Base-by-base conservation (phyloP, 345 rosid genomes). In the Angophora floribunda region DNA sequence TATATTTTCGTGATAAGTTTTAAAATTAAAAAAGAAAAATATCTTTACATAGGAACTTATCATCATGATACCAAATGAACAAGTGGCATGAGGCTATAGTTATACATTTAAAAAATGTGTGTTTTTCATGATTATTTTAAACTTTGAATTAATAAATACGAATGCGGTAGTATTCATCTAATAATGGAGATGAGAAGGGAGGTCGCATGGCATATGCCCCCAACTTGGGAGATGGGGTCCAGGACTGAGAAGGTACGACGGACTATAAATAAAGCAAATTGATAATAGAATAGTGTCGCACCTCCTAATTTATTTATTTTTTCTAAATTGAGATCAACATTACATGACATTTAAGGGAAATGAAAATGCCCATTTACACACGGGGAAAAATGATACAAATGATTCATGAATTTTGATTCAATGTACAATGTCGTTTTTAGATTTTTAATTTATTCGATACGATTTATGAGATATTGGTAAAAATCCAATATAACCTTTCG, bases 361-460 rank as follows among this genome's bases (percentile, higher is more conserved):
- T 26, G 32, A 61, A 28, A 61, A 26, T 61, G 15, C 7, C 26
- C 26, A 2, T 26, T 61, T n/a, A 61, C 30, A 61, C 24, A 26
- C 26, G 15, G 30, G 28, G 12, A 26, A 59, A 26, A 59, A 61
- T 59, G 15, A 26, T 26, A 28, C 4, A 26, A 5, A 61, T 61
- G 0, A 61, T 61, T 3, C 1, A 0, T 61, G 11, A 61, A 61
- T 3, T 61, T 26, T 61, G 0, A 26, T 26, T 12, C 4, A 36
- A 36, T 36, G 41, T 36, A 36, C 41, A 36, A 36, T 36, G 41
- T 36, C 4, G 41, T 36, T 36, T 36, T 36, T 36, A 36, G 41
- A 36, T 36, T 36, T 36, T 36, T 36, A 36, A 36, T 36, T 36
- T 36, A 4, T 36, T 36, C 41, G 4, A 36, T 36, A 36, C 41